Conservation (phyloP, 257 asterid species). For the Buddleja alternifolia region DNA sequence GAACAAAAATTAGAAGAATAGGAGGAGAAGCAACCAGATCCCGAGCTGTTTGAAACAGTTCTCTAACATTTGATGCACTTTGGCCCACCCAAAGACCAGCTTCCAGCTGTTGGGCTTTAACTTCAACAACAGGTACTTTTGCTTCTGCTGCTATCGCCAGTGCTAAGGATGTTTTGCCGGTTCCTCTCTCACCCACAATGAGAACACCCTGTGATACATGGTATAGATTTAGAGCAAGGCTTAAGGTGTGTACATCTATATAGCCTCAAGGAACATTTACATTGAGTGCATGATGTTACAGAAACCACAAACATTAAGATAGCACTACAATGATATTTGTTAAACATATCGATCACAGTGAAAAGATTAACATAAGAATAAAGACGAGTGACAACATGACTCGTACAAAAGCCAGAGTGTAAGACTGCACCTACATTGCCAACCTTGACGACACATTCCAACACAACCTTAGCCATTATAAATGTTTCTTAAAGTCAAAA, state of each 20-base stretch:
- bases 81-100: slow-evolving; percentile 98
- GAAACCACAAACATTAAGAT: slow-evolving; percentile 15
- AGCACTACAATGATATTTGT: slow-evolving; percentile 15
- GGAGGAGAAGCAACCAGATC: slow-evolving; percentile 74
- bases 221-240: slow-evolving; percentile 30
- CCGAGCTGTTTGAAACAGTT: slow-evolving; percentile 94
- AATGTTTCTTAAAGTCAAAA: neutral
- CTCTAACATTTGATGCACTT: slow-evolving; percentile 97
- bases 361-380: slow-evolving; percentile 9
- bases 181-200: slow-evolving; percentile 97
- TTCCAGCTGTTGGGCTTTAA: slow-evolving; percentile 91
- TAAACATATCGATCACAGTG: slow-evolving; percentile 2
- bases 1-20: slow-evolving; percentile 16
- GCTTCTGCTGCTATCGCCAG: slow-evolving; percentile 98
- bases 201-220: slow-evolving; percentile 81
- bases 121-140: slow-evolving; percentile 93
- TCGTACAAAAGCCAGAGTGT: neutral
- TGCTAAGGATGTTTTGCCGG: slow-evolving; percentile 97
- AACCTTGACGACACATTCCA: neutral
- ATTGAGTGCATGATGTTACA: neutral
- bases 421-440: neutral
- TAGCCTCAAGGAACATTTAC: slow-evolving; percentile 3
- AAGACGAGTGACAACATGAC: slow-evolving; percentile 10
- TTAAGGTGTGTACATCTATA: slow-evolving; percentile 13
- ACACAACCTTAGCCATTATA: neutral